Base-by-base conservation (phyloP, 1,284 basidiomycete genomes). In the Apiotrichum sp. region DNA sequence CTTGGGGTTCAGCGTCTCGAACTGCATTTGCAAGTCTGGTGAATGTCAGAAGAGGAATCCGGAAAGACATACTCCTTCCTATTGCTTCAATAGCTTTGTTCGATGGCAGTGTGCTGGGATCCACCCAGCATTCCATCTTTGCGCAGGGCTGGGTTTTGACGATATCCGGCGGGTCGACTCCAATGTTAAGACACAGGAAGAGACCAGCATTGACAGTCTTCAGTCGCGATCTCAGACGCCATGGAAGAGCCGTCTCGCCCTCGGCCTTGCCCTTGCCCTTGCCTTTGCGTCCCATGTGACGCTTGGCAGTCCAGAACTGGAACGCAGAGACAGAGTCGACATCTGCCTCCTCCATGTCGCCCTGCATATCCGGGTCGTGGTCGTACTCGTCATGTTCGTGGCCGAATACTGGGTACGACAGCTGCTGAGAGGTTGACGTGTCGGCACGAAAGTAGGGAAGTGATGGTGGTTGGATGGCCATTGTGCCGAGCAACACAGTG, bases 141-240 rank as follows among this genome's bases (percentile, higher is more conserved):
- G 95, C 93, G 69, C 92, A 97, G 1, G 95, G 96, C 63, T 88
- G 89, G 8, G 96, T 98, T 80, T 98, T 98, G 77, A 97, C 88
- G 49, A 97, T 81, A 70, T 98, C 95, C 56, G 95, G 95, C 14
- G 95, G 95, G 70, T 98, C 95, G 43, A 97, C 92, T 55, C 96
- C 93, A 69, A 98, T 90, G 77, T 98, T 98, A 45, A 98, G 81
- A 71, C 95, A 98, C 61, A 98, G 82, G 13, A 97, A 89, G n/a
- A 98, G 82, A 0, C 89, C 89, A 1, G 91, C 95, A 46, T 91
- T 87, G 32, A 89, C 86, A 0, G 93, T 98, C 78, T 90, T 93
- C 58, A 89, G 83, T 72, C 88, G 90, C 61, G 84, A 88, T 14
- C 86, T 82, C 8, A 86, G 81, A 64, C 87, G 84, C 91, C 93